Evolutionary conservation across 352 stramenopile genomes (phyloP).

Genomic region (Globisporangium camurandrum): DNA sequence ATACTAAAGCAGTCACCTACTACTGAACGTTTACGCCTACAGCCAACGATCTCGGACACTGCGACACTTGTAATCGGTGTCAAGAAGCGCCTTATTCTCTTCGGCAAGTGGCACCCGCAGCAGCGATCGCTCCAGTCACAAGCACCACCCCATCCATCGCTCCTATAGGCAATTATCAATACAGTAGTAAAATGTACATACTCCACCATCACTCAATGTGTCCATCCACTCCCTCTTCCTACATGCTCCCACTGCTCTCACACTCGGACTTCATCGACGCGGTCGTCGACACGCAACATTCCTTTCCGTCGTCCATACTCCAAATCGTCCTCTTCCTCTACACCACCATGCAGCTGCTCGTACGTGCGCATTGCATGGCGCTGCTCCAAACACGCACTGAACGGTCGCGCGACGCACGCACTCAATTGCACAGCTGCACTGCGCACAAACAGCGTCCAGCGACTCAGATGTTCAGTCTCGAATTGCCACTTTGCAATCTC

Average conservation of each 20-base stretch:
- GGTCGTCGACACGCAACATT: background rate
- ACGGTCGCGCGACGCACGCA: slow-evolving; percentile 9
- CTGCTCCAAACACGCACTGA: slow-evolving; percentile 8
- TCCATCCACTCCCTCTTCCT: background rate
- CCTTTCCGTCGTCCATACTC: slow-evolving; percentile 1
- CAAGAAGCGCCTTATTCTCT: slow-evolving; percentile 46
- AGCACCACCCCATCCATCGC: background rate
- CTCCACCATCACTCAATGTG: no score
- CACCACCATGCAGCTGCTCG: slow-evolving; percentile 12
- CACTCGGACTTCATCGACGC: background rate
- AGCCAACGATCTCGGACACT: slow-evolving; percentile 28
- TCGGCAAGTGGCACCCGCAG: slow-evolving; percentile 31
- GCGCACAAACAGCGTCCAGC: background rate
- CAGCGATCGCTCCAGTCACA: background rate
- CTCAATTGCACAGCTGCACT: background rate
- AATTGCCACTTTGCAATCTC: slow-evolving; percentile 40
- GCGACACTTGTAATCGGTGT: slow-evolving; percentile 44
- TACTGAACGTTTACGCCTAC: background rate
- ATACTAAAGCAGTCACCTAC: background rate
- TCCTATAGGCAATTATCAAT: no score
- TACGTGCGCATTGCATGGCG: slow-evolving; percentile 11
- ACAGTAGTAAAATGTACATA: background rate
- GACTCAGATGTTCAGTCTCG: slow-evolving; percentile 8
- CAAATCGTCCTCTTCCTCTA: slow-evolving; percentile 5
- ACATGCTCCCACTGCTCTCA: background rate